phyloP scores from a whole-genome alignment of 306 rosid genomes.

The Arachis stenosperma region DNA sequence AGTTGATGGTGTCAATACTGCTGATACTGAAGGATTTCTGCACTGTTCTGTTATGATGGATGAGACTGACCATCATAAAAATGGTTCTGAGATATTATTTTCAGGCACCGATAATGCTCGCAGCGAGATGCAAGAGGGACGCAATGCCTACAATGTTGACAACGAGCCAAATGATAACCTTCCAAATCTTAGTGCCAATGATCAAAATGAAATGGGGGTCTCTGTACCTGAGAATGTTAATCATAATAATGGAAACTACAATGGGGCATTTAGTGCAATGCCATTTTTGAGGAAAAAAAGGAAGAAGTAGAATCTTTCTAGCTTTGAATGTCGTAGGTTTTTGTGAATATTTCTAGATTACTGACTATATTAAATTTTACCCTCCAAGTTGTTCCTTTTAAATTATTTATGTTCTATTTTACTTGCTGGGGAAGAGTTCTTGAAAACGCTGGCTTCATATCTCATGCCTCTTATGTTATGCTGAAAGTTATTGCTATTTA shows the following conservation, averaged over 20 bases:
- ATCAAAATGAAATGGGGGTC: conserved; percentile 36
- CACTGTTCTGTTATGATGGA: neutral
- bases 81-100: conserved; percentile 31
- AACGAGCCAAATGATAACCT: conserved; percentile 31
- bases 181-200: conserved; percentile 26
- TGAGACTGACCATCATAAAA: conserved; percentile 30
- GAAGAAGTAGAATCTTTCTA: conserved; percentile 45
- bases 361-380: neutral
- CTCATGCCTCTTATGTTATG: neutral
- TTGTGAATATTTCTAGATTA: neutral
- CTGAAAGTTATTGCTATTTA: too few relatives aligned
- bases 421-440: too few relatives aligned
- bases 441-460: neutral
- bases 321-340: neutral
- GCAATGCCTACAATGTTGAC: conserved; percentile 20
- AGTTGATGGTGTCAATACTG: conserved; percentile 27
- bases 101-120: conserved; percentile 35
- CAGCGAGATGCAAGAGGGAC: conserved; percentile 31
- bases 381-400: neutral
- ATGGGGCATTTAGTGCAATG: conserved; percentile 62
- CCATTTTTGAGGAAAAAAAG: conserved; percentile 73
- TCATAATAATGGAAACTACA: conserved; percentile 35
- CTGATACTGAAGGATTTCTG: neutral
- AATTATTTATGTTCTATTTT: neutral
- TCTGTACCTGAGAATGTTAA: conserved; percentile 37